Percentiles rank a stretch among this genome's conserved stretches.
These are phyloP conservation scores for Zygnema circumcarinatum DNA, from an alignment of 139 green algal genomes.

Conservation along the genomic window DNA sequence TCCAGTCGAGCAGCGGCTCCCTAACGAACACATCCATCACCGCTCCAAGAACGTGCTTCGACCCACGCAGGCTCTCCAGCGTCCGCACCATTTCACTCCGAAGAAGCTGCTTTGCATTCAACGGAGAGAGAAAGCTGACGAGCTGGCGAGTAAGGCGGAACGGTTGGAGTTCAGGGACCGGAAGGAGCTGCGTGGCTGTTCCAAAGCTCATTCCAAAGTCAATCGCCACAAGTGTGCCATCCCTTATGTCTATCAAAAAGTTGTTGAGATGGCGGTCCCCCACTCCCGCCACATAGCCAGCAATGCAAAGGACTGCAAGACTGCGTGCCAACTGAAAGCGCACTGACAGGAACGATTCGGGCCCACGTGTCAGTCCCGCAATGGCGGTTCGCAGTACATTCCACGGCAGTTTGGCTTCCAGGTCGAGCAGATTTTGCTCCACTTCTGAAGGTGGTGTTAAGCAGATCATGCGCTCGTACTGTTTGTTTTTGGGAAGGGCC, in stretches of 20 bases:
- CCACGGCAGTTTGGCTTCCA: slow-evolving; percentile 55
- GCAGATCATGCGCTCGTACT: slow-evolving; percentile 39
- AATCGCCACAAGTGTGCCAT: slow-evolving; percentile 64
- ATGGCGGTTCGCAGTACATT: slow-evolving; percentile 66
- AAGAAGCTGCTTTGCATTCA: slow-evolving; percentile 65
- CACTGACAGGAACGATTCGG: slow-evolving; percentile 68
- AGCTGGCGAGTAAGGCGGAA: slow-evolving; percentile 72
- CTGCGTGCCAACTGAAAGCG: slow-evolving; percentile 60
- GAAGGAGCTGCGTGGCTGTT: slow-evolving; percentile 70
- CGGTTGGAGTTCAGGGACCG: slow-evolving; percentile 76
- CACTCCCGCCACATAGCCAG: slow-evolving; percentile 64
- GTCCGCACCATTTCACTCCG: slow-evolving; percentile 54
- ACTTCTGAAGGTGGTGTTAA: not conserved
- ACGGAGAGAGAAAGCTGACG: slow-evolving; percentile 67
- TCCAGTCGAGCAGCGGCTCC: slow-evolving; percentile 78
- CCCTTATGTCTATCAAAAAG: slow-evolving; percentile 69
- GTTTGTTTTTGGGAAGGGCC: not conserved
- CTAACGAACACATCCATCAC: slow-evolving; percentile 69
- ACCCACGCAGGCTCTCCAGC: slow-evolving; percentile 57
- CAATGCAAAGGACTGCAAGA: slow-evolving; percentile 64
- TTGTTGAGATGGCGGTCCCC: slow-evolving; percentile 80
- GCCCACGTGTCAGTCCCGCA: slow-evolving; percentile 7
- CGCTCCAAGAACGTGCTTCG: slow-evolving; percentile 8
- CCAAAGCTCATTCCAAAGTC: slow-evolving; percentile 86
- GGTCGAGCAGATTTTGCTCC: not conserved